phyloP scores from a whole-genome alignment of 73 alveolate species.

The Paramecium tetraurelia region DNA sequence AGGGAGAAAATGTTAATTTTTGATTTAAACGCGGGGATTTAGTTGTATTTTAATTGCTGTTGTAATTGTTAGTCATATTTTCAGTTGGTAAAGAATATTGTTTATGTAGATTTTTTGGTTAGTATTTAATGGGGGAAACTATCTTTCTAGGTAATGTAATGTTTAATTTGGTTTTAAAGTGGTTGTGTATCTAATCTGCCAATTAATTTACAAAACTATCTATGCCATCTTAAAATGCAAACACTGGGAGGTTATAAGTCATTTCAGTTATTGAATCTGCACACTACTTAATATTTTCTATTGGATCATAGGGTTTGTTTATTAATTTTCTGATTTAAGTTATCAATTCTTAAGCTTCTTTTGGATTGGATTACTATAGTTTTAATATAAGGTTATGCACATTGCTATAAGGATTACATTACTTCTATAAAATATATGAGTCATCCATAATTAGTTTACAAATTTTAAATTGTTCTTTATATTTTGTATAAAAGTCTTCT shows the following conservation, averaged over 20 bases:
- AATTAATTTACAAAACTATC: not conserved
- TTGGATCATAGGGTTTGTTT: not conserved
- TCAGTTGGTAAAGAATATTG: not conserved
- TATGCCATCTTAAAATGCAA: conserved; percentile 39
- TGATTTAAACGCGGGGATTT: conserved; percentile 17
- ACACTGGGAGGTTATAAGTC: conserved; percentile 35
- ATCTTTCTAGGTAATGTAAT: not conserved
- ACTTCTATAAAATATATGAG: not conserved
- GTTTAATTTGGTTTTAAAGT: not conserved
- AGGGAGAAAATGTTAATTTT: conserved; percentile 5
- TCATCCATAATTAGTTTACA: conserved; percentile 29
- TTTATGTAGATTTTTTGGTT: conserved; percentile 1
- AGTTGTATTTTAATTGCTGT: not conserved
- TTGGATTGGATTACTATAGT: not conserved
- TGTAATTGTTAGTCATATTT: not conserved
- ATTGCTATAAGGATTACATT: not conserved
- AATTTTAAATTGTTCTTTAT: conserved; percentile 22
- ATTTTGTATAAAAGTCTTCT: conserved; percentile 7
- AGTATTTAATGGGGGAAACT: not conserved
- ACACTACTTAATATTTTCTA: not conserved
- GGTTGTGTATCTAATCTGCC: not conserved
- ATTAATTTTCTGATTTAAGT: not conserved
- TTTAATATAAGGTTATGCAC: not conserved
- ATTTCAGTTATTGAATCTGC: conserved; percentile 39
- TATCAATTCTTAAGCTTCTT: conserved; percentile 7